Evolutionary conservation across 2,329 filamentous ascomycete genomes (phyloP), one percentile per base, ranked within the genome.

Genomic region (Verticillium tricorpus): DNA sequence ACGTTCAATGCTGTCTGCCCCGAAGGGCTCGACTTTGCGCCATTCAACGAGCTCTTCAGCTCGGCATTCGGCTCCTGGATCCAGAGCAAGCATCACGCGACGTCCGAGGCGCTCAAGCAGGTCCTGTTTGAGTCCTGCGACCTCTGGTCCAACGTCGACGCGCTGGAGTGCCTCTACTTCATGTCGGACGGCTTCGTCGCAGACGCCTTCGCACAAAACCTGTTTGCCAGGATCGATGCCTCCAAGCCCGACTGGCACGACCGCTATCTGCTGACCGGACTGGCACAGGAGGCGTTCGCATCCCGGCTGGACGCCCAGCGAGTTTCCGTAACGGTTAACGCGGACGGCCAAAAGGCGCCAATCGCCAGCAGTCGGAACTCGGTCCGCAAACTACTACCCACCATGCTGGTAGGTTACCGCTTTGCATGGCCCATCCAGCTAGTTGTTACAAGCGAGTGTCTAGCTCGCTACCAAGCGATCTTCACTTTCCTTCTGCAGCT

Each of bases 401-500:
- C 81, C 9, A 78, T 96, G n/a, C 81, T 80, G 25, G 78, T 94
- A 25, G 81, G 82, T 55, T 95, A 93, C 70, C 82, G 85, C 2
- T 82, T 95, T 61, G 77, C 84, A 7, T 89, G 86, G 86, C 81
- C 86, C 1, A 77, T 88, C 17, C 83, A 82, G 61, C 94, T 97
- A 69, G 85, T 97, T 32, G 80, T 97, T 55, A 87, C 87, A 1
- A 83, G 86, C 56, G 78, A 83, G 3, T 86, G 86, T 7, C 81
- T 92, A 25, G 71, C 75, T 0, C 79, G 83, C 3, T 96, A 97
- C 69, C 89, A 92, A 68, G 78, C 83, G 28, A 78, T 94, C 4
- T 92, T 92, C 67, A 89, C 86, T 0, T 83, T 97, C 9, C 81
- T 96, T 1, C 81, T 96, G 34, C 93, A 97, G 71, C 79, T 92